Evolutionary conservation across 805 yeast genomes (phyloP).

Genomic region (Candida boleticola): DNA sequence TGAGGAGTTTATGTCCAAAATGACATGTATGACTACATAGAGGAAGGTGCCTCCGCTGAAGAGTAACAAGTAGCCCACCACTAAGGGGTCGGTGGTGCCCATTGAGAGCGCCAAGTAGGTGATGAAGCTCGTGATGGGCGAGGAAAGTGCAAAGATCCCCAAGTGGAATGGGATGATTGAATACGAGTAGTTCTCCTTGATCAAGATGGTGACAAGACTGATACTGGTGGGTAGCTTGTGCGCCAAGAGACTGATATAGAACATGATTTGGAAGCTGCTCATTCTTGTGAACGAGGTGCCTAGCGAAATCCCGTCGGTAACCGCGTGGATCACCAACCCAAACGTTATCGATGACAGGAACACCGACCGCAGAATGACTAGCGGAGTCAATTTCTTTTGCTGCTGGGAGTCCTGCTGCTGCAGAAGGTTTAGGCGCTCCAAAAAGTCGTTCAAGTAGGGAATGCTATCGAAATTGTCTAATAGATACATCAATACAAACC

Average conservation of each 20-base stretch:
- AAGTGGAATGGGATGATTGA: slow-evolving; percentile 45
- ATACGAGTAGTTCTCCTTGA: slow-evolving; percentile 33
- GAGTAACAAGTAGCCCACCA: slow-evolving; percentile 54
- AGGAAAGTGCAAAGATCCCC: slow-evolving; percentile 52
- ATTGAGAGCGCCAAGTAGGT: slow-evolving; percentile 43
- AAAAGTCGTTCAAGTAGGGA: background rate
- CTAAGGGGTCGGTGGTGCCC: slow-evolving; percentile 24
- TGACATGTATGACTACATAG: slow-evolving; percentile 66
- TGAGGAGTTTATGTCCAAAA: slow-evolving; percentile 32
- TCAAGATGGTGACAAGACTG: slow-evolving; percentile 57
- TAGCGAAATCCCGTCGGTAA: slow-evolving; percentile 71
- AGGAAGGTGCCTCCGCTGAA: slow-evolving; percentile 74
- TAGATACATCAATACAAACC: slow-evolving; percentile 53
- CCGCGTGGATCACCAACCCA: slow-evolving; percentile 64
- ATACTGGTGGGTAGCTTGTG: slow-evolving; percentile 78
- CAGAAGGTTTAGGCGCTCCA: background rate
- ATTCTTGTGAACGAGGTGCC: slow-evolving; percentile 54
- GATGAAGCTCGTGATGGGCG: slow-evolving; percentile 58
- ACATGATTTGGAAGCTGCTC: slow-evolving; percentile 53
- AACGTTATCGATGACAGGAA: slow-evolving; percentile 49
- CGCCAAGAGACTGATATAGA: slow-evolving; percentile 37
- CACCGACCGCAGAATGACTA: slow-evolving; percentile 20
- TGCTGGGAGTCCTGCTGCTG: background rate
- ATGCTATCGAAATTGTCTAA: slow-evolving; percentile 39
- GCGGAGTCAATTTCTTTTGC: background rate